Conservation (phyloP, 139 green algal genomes). For the Chlorella sp. region DNA sequence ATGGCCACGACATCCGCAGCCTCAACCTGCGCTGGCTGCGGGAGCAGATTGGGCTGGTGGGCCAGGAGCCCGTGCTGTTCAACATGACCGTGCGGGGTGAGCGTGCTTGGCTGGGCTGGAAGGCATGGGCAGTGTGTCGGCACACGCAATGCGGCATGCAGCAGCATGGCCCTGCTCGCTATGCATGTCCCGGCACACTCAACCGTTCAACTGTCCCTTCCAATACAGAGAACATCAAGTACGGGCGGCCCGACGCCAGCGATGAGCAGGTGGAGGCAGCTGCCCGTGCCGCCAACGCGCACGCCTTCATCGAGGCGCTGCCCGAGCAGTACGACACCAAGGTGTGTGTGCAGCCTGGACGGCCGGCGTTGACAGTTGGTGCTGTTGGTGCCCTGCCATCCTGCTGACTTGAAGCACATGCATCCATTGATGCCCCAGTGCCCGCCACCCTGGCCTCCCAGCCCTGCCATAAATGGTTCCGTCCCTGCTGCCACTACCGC, state of each 20-base stretch:
- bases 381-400: no score
- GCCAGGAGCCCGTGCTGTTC: slow-evolving; percentile 95
- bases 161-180: background rate
- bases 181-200: no score
- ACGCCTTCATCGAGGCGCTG: slow-evolving; percentile 68
- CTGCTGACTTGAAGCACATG: no score
- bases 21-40: slow-evolving; percentile 89
- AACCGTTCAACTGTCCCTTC: no score
- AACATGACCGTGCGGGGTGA: slow-evolving; percentile 35
- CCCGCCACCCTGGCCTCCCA: no score
- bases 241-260: slow-evolving; percentile 59
- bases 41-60: slow-evolving; percentile 80
- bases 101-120: background rate
- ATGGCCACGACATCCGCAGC: slow-evolving; percentile 76
- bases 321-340: slow-evolving; percentile 45
- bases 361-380: no score
- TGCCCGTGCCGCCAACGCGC: slow-evolving; percentile 70
- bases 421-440: no score
- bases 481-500: background rate
- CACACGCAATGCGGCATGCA: background rate
- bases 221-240: slow-evolving; percentile 84
- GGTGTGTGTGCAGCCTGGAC: no score
- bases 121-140: no score
- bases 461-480: no score
- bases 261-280: slow-evolving; percentile 66